These are phyloP conservation scores for Coemansia erecta DNA, from an alignment of 192 early-diverging fungal species.

Conservation along the genomic window DNA sequence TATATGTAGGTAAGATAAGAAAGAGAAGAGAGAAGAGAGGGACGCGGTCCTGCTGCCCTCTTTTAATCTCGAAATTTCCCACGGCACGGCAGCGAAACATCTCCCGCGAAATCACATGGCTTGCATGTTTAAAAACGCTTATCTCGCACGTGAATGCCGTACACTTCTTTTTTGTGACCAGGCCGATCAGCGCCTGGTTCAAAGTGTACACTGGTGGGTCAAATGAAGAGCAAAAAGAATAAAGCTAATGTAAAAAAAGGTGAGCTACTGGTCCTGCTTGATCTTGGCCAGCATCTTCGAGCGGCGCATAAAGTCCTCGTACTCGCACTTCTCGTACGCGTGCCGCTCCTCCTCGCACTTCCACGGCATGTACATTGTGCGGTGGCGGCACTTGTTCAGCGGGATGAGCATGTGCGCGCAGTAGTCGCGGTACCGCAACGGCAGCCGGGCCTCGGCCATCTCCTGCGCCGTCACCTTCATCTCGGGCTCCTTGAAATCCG, in stretches of 20 bases:
- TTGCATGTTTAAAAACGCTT: too few species aligned
- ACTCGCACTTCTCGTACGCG: conserved; percentile 92
- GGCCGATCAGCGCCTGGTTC: too few species aligned
- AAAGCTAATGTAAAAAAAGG: conserved; percentile 10
- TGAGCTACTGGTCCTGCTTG: conserved; percentile 38
- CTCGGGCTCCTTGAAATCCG: conserved; percentile 52
- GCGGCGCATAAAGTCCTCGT: conserved; percentile 72
- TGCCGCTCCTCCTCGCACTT: conserved; percentile 89
- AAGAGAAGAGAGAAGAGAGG: neutral
- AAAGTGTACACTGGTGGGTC: too few species aligned
- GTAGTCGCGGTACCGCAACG: conserved; percentile 88
- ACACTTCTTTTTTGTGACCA: too few species aligned
- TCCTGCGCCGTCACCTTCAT: conserved; percentile 88
- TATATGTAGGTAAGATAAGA: neutral
- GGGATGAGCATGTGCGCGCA: conserved; percentile 89
- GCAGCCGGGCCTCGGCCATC: conserved; percentile 78
- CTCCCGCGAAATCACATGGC: neutral
- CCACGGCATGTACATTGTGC: conserved; percentile 87
- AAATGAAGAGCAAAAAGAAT: neutral
- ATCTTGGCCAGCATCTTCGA: conserved; percentile 48
- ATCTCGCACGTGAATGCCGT: too few species aligned
- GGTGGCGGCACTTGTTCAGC: conserved; percentile 87
- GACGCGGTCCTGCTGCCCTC: neutral
- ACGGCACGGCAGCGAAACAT: too few species aligned
- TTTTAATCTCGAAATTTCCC: neutral